phyloP scores from a whole-genome alignment of 805 yeast genomes.

The Suhomyces sp. region DNA sequence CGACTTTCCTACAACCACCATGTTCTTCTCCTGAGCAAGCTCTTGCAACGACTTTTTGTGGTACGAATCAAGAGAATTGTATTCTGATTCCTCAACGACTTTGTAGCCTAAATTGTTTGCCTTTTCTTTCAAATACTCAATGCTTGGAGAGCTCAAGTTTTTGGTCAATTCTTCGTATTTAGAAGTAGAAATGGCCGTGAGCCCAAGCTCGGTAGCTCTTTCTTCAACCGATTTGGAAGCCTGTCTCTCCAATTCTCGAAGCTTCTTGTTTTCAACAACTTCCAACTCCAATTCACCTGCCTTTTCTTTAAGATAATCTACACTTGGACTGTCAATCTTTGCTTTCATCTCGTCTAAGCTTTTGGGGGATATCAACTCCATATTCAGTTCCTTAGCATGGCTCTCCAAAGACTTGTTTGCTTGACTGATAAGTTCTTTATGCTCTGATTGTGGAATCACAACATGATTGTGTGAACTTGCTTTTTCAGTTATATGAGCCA shows the following conservation, averaged over 20 bases:
- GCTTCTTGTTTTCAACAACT: conserved; percentile 8
- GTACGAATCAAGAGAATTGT: background rate
- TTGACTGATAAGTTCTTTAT: background rate
- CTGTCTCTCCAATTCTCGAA: conserved; percentile 4
- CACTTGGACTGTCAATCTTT: conserved; percentile 11
- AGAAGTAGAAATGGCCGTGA: conserved; percentile 9
- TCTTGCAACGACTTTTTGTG: background rate
- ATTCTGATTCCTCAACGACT: background rate
- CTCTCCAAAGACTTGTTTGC: conserved; percentile 11
- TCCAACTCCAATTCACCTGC: conserved; percentile 8
- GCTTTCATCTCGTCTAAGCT: conserved; percentile 16
- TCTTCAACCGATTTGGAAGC: conserved; percentile 4
- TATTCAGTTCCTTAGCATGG: conserved; percentile 9
- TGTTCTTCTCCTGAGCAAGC: conserved; percentile 4
- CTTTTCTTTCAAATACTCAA: conserved; percentile 5
- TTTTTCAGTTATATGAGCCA: conserved; percentile 11
- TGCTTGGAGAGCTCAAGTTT: conserved; percentile 1
- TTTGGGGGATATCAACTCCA: conserved; percentile 10
- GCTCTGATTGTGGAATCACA: background rate
- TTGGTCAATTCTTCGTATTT: background rate
- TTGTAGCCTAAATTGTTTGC: conserved; percentile 1
- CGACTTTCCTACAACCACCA: conserved; percentile 1
- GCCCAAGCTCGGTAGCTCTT: conserved; percentile 9
- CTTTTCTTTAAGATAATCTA: conserved; percentile 13
- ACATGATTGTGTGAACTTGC: conserved; percentile 6